A percentile compares a stretch with the other conserved stretches of the same genome.
Evolutionary conservation across 441 rosid genomes (phyloP).

Genomic region (Adansonia gregorii): DNA sequence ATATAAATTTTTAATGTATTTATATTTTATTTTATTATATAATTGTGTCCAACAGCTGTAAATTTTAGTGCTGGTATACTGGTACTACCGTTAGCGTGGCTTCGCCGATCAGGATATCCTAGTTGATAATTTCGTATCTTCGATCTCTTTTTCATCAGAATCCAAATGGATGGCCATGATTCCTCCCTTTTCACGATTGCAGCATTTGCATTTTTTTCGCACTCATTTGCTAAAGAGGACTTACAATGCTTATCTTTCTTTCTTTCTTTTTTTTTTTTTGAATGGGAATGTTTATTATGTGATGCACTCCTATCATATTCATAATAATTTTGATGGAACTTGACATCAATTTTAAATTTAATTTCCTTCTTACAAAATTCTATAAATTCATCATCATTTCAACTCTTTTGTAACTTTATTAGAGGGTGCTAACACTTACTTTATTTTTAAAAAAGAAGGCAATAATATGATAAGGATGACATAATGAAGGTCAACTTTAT

Average conservation of each 20-base stretch:
- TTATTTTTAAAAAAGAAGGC: no score
- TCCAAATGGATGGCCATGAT: not conserved
- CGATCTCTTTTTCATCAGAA: not conserved
- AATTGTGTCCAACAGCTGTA: no score
- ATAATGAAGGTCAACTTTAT: no score
- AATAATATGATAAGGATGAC: no score
- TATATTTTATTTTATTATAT: no score
- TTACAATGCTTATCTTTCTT: not conserved
- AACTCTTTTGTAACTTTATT: not conserved
- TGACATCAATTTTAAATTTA: not conserved
- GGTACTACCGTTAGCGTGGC: slow-evolving; percentile 15
- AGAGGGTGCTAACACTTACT: no score
- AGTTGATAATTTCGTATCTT: not conserved
- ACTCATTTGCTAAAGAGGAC: no score
- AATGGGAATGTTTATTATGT: slow-evolving; percentile 17
- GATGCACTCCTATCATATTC: slow-evolving; percentile 28
- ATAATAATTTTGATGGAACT: slow-evolving; percentile 10
- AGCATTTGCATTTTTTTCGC: no score
- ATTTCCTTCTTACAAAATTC: not conserved
- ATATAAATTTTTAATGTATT: no score
- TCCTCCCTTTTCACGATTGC: not conserved
- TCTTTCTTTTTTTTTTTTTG: not conserved
- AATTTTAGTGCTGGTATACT: no score
- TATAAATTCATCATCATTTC: not conserved
- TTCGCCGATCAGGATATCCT: slow-evolving; percentile 8